These are phyloP conservation scores for Volvox reticuliferus DNA, from an alignment of 139 green algal genomes.

Conservation along the genomic window DNA sequence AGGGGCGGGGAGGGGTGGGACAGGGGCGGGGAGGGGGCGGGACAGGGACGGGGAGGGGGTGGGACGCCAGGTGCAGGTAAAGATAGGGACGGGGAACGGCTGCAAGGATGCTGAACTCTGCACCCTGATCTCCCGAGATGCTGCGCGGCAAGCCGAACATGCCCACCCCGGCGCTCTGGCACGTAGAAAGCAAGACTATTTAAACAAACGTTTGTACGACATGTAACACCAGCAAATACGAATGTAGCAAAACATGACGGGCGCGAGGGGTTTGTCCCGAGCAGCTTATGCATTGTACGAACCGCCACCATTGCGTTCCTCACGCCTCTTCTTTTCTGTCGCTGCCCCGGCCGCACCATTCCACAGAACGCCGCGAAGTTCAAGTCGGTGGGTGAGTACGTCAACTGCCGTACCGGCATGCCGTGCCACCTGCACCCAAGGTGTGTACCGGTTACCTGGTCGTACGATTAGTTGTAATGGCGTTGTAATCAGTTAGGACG, in stretches of 20 bases:
- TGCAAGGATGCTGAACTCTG: too few species aligned
- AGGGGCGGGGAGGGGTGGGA: not conserved
- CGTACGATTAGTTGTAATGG: too few species aligned
- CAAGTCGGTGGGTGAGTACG: constrained; percentile 92
- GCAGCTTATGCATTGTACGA: too few species aligned
- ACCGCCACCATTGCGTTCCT: not conserved
- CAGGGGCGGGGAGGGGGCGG: not conserved
- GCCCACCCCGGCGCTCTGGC: too few species aligned
- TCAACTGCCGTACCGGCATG: constrained; percentile 83
- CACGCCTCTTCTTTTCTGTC: not conserved
- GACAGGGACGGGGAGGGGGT: not conserved
- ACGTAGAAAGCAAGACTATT: too few species aligned
- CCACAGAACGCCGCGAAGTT: constrained; percentile 91
- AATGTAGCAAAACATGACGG: too few species aligned
- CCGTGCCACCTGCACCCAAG: constrained; percentile 48
- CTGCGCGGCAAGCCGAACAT: too few species aligned
- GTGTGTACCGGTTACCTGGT: not conserved
- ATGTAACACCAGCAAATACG: too few species aligned
- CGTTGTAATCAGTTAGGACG: too few species aligned
- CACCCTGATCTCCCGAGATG: too few species aligned
- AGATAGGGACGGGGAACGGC: not conserved
- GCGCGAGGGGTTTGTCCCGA: too few species aligned
- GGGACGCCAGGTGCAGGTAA: not conserved
- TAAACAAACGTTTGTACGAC: too few species aligned
- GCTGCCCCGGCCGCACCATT: not conserved